A percentile compares a stretch with the other conserved stretches of the same genome.
These are phyloP conservation scores for Geotrichum histeridarum DNA, from an alignment of 1,139 yeast genomes.

Conservation along the genomic window DNA sequence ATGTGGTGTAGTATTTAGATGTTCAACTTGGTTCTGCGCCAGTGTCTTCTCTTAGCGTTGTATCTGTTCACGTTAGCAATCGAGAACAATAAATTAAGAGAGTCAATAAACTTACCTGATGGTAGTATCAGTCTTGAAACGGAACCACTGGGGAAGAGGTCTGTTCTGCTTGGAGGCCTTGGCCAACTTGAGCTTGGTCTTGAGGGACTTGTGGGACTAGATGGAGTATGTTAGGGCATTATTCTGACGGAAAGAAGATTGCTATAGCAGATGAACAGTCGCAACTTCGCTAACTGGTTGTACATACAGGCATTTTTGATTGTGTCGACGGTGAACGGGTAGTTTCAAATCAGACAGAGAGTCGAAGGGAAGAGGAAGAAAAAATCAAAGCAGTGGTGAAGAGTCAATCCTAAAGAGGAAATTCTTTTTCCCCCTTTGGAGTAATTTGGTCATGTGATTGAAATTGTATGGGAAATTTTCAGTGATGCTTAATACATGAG, in stretches of 20 bases:
- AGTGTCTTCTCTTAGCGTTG: slow-evolving; percentile 99
- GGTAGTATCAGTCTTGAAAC: slow-evolving; percentile 96
- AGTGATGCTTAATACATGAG: too few species aligned
- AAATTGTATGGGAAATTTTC: background rate
- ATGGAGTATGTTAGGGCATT: background rate
- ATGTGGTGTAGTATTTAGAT: slow-evolving; percentile 51
- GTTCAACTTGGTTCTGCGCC: slow-evolving; percentile 99
- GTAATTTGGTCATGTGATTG: background rate
- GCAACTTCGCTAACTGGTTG: background rate
- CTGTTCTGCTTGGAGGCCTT: slow-evolving; percentile 99
- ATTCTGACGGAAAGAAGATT: background rate
- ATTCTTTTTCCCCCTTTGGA: slow-evolving; percentile 4
- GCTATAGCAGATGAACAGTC: background rate
- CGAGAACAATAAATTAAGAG: background rate
- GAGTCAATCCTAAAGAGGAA: slow-evolving; percentile 8
- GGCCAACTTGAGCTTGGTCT: slow-evolving; percentile 97
- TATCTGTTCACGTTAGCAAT: slow-evolving; percentile 45
- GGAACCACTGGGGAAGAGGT: slow-evolving; percentile 99
- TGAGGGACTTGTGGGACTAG: slow-evolving; percentile 91
- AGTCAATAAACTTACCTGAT: slow-evolving; percentile 48
- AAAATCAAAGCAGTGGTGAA: background rate
- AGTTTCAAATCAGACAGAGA: slow-evolving; percentile 7
- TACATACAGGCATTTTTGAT: slow-evolving; percentile 21
- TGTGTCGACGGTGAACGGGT: slow-evolving; percentile 8
- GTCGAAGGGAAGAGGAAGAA: slow-evolving; percentile 6